Conservation (phyloP, 2,329 filamentous ascomycete genomes). For the Macroventuria anomochaeta region DNA sequence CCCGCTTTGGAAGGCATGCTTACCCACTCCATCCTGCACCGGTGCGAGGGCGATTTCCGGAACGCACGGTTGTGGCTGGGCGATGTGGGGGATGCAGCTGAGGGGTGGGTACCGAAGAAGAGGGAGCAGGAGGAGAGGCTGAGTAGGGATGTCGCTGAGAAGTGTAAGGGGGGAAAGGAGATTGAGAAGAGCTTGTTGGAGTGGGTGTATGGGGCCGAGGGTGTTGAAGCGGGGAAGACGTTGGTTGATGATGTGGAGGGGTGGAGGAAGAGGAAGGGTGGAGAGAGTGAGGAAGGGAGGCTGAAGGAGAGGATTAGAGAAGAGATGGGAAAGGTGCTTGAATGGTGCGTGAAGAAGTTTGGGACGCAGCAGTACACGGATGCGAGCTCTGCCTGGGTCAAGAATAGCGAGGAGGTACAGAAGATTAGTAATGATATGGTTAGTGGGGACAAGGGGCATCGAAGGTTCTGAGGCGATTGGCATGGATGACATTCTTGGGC, state of each 20-base stretch:
- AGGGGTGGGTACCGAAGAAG: constrained; percentile 38
- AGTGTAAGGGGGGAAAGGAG: constrained; percentile 10
- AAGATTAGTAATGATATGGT: constrained; percentile 54
- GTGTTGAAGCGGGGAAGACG: constrained; percentile 11
- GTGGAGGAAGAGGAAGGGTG: constrained; percentile 39
- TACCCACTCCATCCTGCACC: constrained; percentile 59
- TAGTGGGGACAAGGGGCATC: constrained; percentile 53
- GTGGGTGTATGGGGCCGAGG: constrained; percentile 31
- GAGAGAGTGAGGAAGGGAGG: constrained; percentile 19
- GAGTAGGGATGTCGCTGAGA: constrained; percentile 7
- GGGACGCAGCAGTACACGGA: constrained; percentile 52
- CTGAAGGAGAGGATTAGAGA: constrained; percentile 43
- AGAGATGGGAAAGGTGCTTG: constrained; percentile 53
- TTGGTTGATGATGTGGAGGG: constrained; percentile 50
- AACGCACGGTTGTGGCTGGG: constrained; percentile 58
- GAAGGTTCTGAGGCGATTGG: constrained; percentile 51
- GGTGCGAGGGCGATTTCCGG: constrained; percentile 59
- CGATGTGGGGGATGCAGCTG: constrained; percentile 51
- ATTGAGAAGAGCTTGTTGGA: constrained; percentile 16
- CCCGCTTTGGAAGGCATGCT: constrained; percentile 60
- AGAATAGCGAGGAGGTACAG: constrained; percentile 49
- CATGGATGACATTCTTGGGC: constrained; percentile 20
- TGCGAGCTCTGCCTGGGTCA: constrained; percentile 54
- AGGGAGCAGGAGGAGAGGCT: constrained; percentile 25
- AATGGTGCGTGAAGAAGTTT: constrained; percentile 56